Evolutionary conservation across 306 rosid genomes (phyloP).

Genomic region (Hippophae tibetana): DNA sequence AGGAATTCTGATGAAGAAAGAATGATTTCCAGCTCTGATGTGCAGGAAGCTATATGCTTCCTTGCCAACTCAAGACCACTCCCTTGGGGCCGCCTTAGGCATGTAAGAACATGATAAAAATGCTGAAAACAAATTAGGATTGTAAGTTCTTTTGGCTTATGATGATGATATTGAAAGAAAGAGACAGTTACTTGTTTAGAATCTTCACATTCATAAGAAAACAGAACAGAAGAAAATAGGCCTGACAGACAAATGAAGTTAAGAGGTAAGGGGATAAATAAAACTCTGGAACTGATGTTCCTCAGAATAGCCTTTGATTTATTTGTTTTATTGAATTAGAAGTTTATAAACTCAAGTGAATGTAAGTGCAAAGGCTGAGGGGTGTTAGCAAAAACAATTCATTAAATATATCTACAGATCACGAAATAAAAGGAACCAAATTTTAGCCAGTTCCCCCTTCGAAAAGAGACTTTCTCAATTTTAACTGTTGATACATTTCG

Average conservation of each 20-base stretch:
- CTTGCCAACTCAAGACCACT: conserved; percentile 94
- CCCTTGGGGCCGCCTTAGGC: conserved; percentile 93
- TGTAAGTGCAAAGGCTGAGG: no score
- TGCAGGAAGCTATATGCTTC: conserved; percentile 77
- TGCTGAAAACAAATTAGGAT: conserved; percentile 50
- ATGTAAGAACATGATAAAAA: conserved; percentile 71
- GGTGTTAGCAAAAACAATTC: no score
- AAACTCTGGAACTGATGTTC: no score
- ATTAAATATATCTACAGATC: no score
- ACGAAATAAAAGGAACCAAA: no score
- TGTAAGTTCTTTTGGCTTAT: conserved; percentile 12
- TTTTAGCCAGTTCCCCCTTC: no score
- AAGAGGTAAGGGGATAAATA: no score
- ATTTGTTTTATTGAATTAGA: no score
- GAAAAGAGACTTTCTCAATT: no score
- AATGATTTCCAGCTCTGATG: conserved; percentile 54
- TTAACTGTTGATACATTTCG: no score
- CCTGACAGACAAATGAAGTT: background rate
- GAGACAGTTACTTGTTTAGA: background rate
- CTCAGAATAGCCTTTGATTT: no score
- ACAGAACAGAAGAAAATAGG: background rate
- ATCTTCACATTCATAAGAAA: background rate
- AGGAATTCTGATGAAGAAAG: conserved; percentile 61
- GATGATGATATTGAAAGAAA: conserved; percentile 7
- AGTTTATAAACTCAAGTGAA: no score